These are phyloP conservation scores for Staphylotrichum tortipilum DNA, from an alignment of 495 filamentous ascomycete genomes.

Conservation along the genomic window DNA sequence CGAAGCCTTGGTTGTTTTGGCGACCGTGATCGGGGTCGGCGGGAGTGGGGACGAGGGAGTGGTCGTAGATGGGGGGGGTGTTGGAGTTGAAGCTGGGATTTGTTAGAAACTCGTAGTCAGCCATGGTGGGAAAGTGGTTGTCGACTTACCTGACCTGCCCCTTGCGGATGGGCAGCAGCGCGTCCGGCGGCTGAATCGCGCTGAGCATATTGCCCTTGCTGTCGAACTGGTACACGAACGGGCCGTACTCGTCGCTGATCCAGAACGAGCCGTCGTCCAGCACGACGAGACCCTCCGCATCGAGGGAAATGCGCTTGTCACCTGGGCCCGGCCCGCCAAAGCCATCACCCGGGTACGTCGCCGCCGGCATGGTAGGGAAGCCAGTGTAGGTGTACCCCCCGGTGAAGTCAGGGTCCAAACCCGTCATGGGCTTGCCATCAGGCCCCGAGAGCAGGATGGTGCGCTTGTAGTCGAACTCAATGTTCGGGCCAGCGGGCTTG, in stretches of 20 bases:
- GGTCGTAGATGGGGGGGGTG: conserved; percentile 55
- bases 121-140: conserved; percentile 6
- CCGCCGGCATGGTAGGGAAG: conserved; percentile 57
- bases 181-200: conserved; percentile 60
- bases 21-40: conserved; percentile 55
- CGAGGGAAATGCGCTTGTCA: conserved; percentile 53
- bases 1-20: conserved; percentile 66
- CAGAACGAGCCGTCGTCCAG: conserved; percentile 58
- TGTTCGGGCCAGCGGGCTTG: conserved; percentile 54
- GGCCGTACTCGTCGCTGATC: conserved; percentile 75
- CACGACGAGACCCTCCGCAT: conserved; percentile 65
- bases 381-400: conserved; percentile 46
- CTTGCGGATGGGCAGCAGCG: conserved; percentile 60
- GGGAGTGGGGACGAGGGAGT: conserved; percentile 25
- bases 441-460: conserved; percentile 62
- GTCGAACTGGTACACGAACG: conserved; percentile 61
- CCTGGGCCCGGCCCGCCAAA: conserved; percentile 53
- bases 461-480: conserved; percentile 56
- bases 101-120: background rate
- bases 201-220: conserved; percentile 49
- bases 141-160: conserved; percentile 16
- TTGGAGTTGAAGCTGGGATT: conserved; percentile 24
- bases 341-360: conserved; percentile 64
- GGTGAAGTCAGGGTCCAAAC: conserved; percentile 56
- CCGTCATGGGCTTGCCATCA: conserved; percentile 59